Base-by-base conservation (phyloP, 2,329 filamentous ascomycete species). In the Alternaria rosae region DNA sequence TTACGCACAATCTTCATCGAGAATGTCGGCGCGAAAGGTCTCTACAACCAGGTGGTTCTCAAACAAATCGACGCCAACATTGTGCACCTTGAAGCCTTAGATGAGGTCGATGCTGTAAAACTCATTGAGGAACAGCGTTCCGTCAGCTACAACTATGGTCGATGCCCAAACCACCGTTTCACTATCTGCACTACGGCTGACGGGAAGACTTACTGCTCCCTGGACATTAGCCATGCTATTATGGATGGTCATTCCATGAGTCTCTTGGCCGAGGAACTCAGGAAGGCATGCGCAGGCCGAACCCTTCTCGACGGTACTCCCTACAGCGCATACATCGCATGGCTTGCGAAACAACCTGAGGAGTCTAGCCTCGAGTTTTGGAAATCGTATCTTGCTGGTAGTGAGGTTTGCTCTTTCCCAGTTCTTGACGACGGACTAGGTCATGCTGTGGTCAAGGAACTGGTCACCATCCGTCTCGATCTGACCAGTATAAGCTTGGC, bases 211-310 rank as follows among this genome's bases (percentile, higher is more conserved):
- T 76, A 76, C 44, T 74, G 69, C 44, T 75, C 72, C 35, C 59
- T 78, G 6, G 76, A 78, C 30, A 78, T 79, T 35, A 76, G 70
- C 53, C 76, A 79, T 51, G 71, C 72, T 11, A 73, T 79, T 26
- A 77, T 79, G 71, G 76, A 79, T 30, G 76, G 76, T 1, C 72
- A 75, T 42, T 77, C 76, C 0, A 76, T 76, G 70, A 74, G 72
- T 32, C 21, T 78, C 5, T 45, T 79, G 10, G 70, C 69, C 30
- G 61, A 62, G 13, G 75, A 79, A 45, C 70, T 79, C 7, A 64
- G 59, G 8, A 48, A 68, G 38, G 76, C 73, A 10, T 78, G 76
- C 54, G 66, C 68, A 30, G 71, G 69, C 9, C 54, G 54, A 30
- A 57, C 76, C 11, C 52, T 61, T 6, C 56, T 62, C 11, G 68